phyloP scores from a whole-genome alignment of 495 filamentous ascomycete species.

The Recurvomyces mirabilis region DNA sequence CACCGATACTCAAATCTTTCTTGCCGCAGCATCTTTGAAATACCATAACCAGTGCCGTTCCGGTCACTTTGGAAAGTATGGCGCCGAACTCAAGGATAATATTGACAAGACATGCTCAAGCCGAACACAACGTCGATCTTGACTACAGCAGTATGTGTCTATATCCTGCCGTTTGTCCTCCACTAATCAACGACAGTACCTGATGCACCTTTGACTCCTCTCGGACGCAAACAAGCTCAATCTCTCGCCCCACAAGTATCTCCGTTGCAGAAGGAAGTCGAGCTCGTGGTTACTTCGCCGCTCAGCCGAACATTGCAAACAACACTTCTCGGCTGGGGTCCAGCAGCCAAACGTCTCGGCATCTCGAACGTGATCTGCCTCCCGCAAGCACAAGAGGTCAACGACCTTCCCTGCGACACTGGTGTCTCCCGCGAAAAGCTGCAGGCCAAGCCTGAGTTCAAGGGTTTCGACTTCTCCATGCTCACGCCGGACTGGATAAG shows the following conservation, averaged over 20 bases:
- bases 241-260: conserved; percentile 7
- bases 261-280: conserved; percentile 2
- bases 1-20: no score
- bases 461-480: conserved; percentile 8
- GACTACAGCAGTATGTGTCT: neutral
- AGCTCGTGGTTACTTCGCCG: conserved; percentile 18
- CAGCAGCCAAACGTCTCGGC: conserved; percentile 13
- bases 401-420: conserved; percentile 20
- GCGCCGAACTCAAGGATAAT: neutral
- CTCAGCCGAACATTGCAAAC: conserved; percentile 16
- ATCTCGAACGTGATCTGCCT: conserved; percentile 8
- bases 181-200: conserved; percentile 3
- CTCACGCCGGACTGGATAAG: conserved; percentile 16
- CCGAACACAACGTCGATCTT: neutral
- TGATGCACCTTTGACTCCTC: conserved; percentile 17
- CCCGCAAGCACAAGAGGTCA: conserved; percentile 20
- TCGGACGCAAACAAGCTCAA: conserved; percentile 17
- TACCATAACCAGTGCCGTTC: no score
- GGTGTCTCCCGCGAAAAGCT: conserved; percentile 5
- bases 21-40: no score
- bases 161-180: neutral
- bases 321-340: conserved; percentile 11
- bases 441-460: conserved; percentile 12
- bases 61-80: no score
- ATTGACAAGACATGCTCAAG: neutral